These are phyloP conservation scores for Arthrobotrys conoides DNA, from an alignment of 2,329 filamentous ascomycete species.

Conservation along the genomic window DNA sequence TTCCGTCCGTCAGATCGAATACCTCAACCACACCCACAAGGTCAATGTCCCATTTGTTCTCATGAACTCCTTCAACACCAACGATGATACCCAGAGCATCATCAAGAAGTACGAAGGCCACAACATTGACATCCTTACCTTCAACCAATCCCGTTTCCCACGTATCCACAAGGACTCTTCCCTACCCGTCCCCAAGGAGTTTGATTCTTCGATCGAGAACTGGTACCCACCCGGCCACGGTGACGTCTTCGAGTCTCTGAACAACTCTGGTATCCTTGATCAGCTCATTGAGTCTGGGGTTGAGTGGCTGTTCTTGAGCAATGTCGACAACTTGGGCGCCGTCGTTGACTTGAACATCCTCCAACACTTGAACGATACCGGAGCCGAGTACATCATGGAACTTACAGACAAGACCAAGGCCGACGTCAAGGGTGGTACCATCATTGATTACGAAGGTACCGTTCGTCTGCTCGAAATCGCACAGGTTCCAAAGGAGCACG, in stretches of 20 bases:
- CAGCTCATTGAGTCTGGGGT: conserved; percentile 95
- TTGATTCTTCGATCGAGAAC: conserved; percentile 88
- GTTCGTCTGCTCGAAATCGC: conserved; percentile 98
- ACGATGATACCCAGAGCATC: conserved; percentile 96
- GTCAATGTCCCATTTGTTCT: conserved; percentile 98
- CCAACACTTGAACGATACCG: conserved; percentile 98
- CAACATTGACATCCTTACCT: conserved; percentile 99
- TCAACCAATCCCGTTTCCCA: conserved; percentile 99
- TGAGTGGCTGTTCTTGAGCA: conserved; percentile 98
- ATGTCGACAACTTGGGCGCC: conserved; percentile 97
- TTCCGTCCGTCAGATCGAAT: conserved; percentile 98
- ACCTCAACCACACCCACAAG: conserved; percentile 96
- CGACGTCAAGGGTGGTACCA: conserved; percentile 99
- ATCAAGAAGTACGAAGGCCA: conserved; percentile 99
- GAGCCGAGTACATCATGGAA: conserved; percentile 99
- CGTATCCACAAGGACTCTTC: conserved; percentile 98
- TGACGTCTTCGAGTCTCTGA: conserved; percentile 99
- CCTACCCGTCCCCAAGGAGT: conserved; percentile 91
- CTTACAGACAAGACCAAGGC: conserved; percentile 99
- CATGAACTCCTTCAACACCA: conserved; percentile 99
- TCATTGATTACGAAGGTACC: conserved; percentile 98
- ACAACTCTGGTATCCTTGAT: conserved; percentile 98
- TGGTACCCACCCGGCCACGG: conserved; percentile 99
- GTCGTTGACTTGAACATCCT: conserved; percentile 98
- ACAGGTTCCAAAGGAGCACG: conserved; percentile 99